Base-by-base conservation (phyloP, 805 yeast genomes). In the Phaffomyces antillensis region DNA sequence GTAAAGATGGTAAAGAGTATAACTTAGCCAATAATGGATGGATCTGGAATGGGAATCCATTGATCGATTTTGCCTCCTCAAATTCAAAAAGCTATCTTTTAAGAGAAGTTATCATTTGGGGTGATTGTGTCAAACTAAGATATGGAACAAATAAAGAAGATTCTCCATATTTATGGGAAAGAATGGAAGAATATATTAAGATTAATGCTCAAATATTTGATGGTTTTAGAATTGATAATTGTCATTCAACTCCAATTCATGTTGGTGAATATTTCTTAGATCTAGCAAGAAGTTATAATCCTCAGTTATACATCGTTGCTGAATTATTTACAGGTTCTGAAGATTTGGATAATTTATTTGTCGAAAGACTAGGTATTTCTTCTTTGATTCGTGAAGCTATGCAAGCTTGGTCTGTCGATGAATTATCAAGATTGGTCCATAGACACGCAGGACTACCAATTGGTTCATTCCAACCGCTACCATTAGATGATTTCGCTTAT, bases 31-130 rank as follows among this genome's bases (percentile, higher is more conserved):
- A 93, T 60, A 91, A 93, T 58, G 99, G 99, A 39, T 91, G 98
- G 97, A 88, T 93, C 45, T 91, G 99, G 99, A 90, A 87, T 43
- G 97, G 96, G 11, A 82, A 91, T 53, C 97, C 98, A 2, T 65
- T 90, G 46, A 83, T 87, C 3, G 98, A 91, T 65, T 91, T 91
- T 73, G 99, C 98, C 0, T 84, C 96, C 0, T 63, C 73, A 26
- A 55, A 80, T 44, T 79, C 95, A 6, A 83, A 78, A 58, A 90
- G 95, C 5, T 91, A 93, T 59, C 65, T 91, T 41, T 73, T 95
- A 43, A 77, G 99, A 60, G 96, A 91, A 63, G 96, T 91, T 12
- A 89, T 91, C 53, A 86, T 91, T 24, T 91, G 99, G 99, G 93
- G 96, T 3, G 99, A 91, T 61, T 91, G 99, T 70, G 90, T 91